phyloP scores from a whole-genome alignment of 2,329 filamentous ascomycete genomes.

The Esteya vermicola region DNA sequence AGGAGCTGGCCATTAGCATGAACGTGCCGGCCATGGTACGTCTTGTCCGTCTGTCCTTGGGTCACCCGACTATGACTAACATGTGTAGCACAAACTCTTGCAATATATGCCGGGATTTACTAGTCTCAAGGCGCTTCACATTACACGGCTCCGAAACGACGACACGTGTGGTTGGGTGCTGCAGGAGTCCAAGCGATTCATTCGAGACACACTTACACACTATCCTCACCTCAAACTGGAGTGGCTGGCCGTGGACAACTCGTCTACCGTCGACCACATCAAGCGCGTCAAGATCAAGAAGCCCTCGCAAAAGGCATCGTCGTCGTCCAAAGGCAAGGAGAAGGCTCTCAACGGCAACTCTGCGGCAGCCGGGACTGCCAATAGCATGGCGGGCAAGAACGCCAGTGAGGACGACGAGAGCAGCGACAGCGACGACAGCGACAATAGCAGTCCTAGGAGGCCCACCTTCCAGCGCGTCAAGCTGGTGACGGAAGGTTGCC shows the following conservation, averaged over 20 bases:
- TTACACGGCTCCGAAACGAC: slow-evolving; percentile 37
- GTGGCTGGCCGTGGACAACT: slow-evolving; percentile 40
- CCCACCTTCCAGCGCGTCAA: slow-evolving; percentile 12
- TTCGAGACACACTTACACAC: slow-evolving; percentile 42
- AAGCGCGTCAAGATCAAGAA: slow-evolving; percentile 21
- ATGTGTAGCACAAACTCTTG: slow-evolving; percentile 38
- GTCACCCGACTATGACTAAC: not conserved
- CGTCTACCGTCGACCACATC: slow-evolving; percentile 33
- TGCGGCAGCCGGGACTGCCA: not conserved
- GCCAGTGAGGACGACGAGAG: slow-evolving; percentile 8
- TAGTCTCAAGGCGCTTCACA: slow-evolving; percentile 39
- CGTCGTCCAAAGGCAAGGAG: slow-evolving; percentile 22
- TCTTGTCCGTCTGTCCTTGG: slow-evolving; percentile 3
- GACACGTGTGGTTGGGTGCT: slow-evolving; percentile 43
- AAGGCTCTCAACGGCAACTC: slow-evolving; percentile 10
- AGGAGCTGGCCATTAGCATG: slow-evolving; percentile 43
- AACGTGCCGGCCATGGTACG: slow-evolving; percentile 39
- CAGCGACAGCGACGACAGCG: slow-evolving; percentile 5
- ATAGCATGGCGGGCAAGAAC: slow-evolving; percentile 12
- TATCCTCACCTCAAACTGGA: slow-evolving; percentile 40
- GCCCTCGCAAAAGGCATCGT: slow-evolving; percentile 15
- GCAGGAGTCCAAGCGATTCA: slow-evolving; percentile 42
- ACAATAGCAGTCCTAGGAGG: slow-evolving; percentile 7
- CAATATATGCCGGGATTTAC: slow-evolving; percentile 38
- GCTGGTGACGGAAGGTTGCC: slow-evolving; percentile 24